Conservation (phyloP, 2,329 filamentous ascomycete genomes). For the Colletotrichum spaethianum region DNA sequence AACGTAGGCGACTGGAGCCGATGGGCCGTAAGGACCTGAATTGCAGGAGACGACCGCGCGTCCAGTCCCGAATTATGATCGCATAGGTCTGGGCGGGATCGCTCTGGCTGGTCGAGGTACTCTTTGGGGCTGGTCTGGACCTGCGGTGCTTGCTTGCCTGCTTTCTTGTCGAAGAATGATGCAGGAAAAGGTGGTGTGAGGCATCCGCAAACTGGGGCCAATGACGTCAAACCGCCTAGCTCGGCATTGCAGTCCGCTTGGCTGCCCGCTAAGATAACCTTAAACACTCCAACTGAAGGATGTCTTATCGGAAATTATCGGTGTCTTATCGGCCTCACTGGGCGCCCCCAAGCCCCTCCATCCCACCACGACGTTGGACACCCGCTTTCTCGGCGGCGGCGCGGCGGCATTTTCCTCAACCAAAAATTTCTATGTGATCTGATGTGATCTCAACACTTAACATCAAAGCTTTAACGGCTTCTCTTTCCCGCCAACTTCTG, state of each 20-base stretch:
- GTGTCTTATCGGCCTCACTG: slow-evolving; percentile 7
- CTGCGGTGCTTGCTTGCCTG: slow-evolving; percentile 9
- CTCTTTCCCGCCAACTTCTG: neutral
- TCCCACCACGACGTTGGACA: slow-evolving; percentile 20
- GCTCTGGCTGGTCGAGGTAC: slow-evolving; percentile 1
- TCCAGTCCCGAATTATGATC: slow-evolving; percentile 30
- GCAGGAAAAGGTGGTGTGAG: slow-evolving; percentile 30
- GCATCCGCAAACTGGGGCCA: slow-evolving; percentile 30
- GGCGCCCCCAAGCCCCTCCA: slow-evolving; percentile 20
- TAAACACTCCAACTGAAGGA: slow-evolving; percentile 16
- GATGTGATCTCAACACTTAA: slow-evolving; percentile 31
- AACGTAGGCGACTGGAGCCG: neutral
- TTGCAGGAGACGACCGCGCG: slow-evolving; percentile 39
- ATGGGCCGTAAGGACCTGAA: slow-evolving; percentile 1
- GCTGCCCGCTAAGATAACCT: slow-evolving; percentile 42
- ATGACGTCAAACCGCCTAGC: slow-evolving; percentile 43
- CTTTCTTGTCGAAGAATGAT: slow-evolving; percentile 15
- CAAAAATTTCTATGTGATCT: slow-evolving; percentile 31
- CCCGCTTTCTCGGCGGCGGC: slow-evolving; percentile 20
- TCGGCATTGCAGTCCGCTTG: slow-evolving; percentile 36
- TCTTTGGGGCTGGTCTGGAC: slow-evolving; percentile 20
- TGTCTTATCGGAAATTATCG: slow-evolving; percentile 35
- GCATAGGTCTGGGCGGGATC: slow-evolving; percentile 38
- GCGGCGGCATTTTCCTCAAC: slow-evolving; percentile 36
- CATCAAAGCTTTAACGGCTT: slow-evolving; percentile 17